Evolutionary conservation across 805 yeast genomes (phyloP), one percentile per base, ranked within the genome.

Genomic region (Saturnispora serradocipensis): DNA sequence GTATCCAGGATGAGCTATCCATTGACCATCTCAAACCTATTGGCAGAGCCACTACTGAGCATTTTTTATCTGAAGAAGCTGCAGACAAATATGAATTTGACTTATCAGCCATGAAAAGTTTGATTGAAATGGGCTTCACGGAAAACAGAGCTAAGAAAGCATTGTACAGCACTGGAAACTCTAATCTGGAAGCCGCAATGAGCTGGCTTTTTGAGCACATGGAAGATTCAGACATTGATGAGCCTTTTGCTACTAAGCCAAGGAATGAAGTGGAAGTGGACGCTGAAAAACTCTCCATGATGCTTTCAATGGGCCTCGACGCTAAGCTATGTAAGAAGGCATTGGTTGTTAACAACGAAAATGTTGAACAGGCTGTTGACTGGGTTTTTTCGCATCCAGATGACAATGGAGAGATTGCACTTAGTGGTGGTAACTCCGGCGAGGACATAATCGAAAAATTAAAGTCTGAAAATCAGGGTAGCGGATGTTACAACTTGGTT

Each of bases 131-230:
- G 97, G 99, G 99, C n/a, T 91, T 93, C 63, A 77, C 89, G 1
- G 78, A 78, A 48, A 73, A 75, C 22, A 75, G 91, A 46, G 73
- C 83, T 43, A 71, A 72, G 30, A 78, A 82, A 58, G 96, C 91
- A 0, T 70, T 91, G 35, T 83, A 73, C 58, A 68, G 77, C 20
- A 88, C 96, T 0, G 91, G 88, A 0, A 89, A 89, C 59, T 57
- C 66, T 0, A 70, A 66, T 43, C 56, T 63, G 0, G 97, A 91
- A 56, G 74, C 74, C 5, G 96, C 97, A 0, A 82, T 86, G 86
- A 86, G 88, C 59, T 88, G 97, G 96, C 64, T 93, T 5, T 84
- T 93, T 61, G 85, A 77, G 20, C 96, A 90, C 61, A 80, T 88
- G 83, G 97, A 90, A 24, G 97, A 88, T 64, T 63, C 82, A 1